Percentiles rank a stretch among this genome's conserved stretches.
These are phyloP conservation scores for Thozetella sp. DNA, from an alignment of 495 filamentous ascomycete genomes.

Conservation along the genomic window DNA sequence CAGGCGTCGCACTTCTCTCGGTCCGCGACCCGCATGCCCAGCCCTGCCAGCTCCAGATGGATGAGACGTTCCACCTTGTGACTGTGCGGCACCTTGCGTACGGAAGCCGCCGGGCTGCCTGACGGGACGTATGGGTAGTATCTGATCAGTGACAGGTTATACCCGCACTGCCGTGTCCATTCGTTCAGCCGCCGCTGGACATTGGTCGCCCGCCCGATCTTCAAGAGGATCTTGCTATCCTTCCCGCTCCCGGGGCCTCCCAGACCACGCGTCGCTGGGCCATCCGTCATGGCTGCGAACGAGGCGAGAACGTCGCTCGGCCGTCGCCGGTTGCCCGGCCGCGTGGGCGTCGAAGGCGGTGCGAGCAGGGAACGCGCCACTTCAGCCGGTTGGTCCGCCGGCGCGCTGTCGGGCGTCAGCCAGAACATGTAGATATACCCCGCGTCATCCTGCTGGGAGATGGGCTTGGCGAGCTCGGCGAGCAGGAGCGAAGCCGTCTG, in stretches of 20 bases:
- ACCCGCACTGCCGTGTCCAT: conserved; percentile 90
- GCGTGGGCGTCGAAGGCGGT: conserved; percentile 37
- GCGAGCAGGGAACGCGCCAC: conserved; percentile 61
- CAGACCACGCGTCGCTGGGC: conserved; percentile 3
- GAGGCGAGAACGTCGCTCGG: conserved; percentile 68
- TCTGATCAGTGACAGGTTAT: conserved; percentile 81
- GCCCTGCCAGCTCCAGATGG: conserved; percentile 80
- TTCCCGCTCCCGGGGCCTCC: conserved; percentile 15
- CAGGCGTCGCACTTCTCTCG: conserved; percentile 69
- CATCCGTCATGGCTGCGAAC: conserved; percentile 36
- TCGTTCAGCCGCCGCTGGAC: conserved; percentile 90
- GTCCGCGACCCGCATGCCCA: conserved; percentile 60
- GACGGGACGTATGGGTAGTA: conserved; percentile 87
- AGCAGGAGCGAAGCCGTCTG: conserved; percentile 67
- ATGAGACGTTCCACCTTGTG: conserved; percentile 90
- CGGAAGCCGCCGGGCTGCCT: conserved; percentile 21
- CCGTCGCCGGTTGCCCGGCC: conserved; percentile 50
- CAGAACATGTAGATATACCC: conserved; percentile 99
- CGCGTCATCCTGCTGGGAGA: conserved; percentile 75
- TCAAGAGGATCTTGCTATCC: conserved; percentile 69
- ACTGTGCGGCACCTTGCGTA: conserved; percentile 80
- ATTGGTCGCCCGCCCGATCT: conserved; percentile 90
- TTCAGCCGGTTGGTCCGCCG: conserved; percentile 52
- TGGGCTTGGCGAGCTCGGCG: conserved; percentile 79
- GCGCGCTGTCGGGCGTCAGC: conserved; percentile 65